A percentile compares a stretch with the other conserved stretches of the same genome.
Conservation (phyloP, 2,329 filamentous ascomycete genomes). For the Onygenales sp. region DNA sequence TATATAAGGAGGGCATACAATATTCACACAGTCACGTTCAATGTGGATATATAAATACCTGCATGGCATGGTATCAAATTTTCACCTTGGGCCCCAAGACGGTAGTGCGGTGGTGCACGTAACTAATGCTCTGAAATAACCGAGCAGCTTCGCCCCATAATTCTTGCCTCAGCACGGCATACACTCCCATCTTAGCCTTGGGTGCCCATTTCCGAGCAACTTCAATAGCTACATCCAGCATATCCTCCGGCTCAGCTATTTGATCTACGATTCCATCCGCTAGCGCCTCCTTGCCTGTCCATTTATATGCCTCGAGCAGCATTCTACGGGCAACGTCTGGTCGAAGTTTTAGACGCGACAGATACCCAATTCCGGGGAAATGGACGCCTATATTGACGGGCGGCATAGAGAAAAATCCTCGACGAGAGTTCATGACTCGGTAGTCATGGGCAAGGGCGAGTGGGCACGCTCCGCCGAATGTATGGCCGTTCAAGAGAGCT, state of each 20-base stretch:
- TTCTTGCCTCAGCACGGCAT: conserved; percentile 5
- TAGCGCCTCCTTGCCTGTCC: conserved; percentile 37
- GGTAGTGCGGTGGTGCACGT: conserved; percentile 5
- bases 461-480: conserved; percentile 29
- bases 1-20: background rate
- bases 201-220: conserved; percentile 25
- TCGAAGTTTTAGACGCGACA: conserved; percentile 36
- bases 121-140: conserved; percentile 5
- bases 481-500: conserved; percentile 29
- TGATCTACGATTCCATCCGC: conserved; percentile 39
- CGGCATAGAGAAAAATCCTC: conserved; percentile 33
- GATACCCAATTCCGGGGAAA: conserved; percentile 38
- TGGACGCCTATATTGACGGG: conserved; percentile 40
- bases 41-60: background rate
- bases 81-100: conserved; percentile 5
- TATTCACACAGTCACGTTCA: background rate
- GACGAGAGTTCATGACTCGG: conserved; percentile 25
- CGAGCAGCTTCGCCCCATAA: conserved; percentile 6
- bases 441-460: conserved; percentile 30
- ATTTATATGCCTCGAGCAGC: conserved; percentile 39
- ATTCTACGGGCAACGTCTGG: conserved; percentile 39
- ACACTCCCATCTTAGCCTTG: conserved; percentile 10
- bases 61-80: background rate
- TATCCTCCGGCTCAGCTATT: conserved; percentile 31
- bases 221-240: conserved; percentile 30